A percentile compares a stretch with the other conserved stretches of the same genome.
These are phyloP conservation scores for Daldinia vernicosa DNA, from an alignment of 495 filamentous ascomycete genomes.

Conservation along the genomic window DNA sequence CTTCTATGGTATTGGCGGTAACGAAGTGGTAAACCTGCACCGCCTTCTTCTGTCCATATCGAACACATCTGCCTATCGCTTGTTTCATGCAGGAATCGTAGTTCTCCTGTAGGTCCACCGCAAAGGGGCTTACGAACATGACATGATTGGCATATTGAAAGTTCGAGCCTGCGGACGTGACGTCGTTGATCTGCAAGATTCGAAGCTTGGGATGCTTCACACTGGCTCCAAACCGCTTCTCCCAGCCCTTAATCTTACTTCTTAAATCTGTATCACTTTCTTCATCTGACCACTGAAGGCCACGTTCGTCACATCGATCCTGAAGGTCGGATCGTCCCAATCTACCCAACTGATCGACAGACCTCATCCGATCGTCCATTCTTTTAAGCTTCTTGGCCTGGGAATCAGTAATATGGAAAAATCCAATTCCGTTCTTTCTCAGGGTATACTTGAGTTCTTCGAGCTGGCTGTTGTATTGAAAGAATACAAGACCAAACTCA, in stretches of 20 bases:
- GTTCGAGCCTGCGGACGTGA: slow-evolving; percentile 76
- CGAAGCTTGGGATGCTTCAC: slow-evolving; percentile 57
- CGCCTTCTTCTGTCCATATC: slow-evolving; percentile 71
- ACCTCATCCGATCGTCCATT: background rate
- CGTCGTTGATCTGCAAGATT: slow-evolving; percentile 70
- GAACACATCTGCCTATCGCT: slow-evolving; percentile 72
- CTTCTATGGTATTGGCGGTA: slow-evolving; percentile 71
- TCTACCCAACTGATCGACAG: background rate
- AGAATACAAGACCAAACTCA: slow-evolving; percentile 49
- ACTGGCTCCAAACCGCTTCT: no score
- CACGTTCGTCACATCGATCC: background rate
- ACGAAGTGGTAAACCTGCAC: slow-evolving; percentile 79
- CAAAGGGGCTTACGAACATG: slow-evolving; percentile 74
- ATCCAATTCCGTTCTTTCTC: slow-evolving; percentile 15
- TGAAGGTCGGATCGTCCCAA: background rate
- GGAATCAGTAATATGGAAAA: slow-evolving; percentile 18
- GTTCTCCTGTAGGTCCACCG: slow-evolving; percentile 58
- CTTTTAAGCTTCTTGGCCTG: background rate
- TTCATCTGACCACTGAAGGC: background rate
- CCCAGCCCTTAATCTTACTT: background rate
- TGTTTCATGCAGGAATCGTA: slow-evolving; percentile 72
- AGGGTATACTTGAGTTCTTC: slow-evolving; percentile 40
- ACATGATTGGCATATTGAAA: slow-evolving; percentile 79
- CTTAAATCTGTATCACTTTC: background rate
- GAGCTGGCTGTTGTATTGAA: slow-evolving; percentile 41